Base-by-base conservation (phyloP, 2,329 filamentous ascomycete species). In the Sphaceloma murrayae region DNA sequence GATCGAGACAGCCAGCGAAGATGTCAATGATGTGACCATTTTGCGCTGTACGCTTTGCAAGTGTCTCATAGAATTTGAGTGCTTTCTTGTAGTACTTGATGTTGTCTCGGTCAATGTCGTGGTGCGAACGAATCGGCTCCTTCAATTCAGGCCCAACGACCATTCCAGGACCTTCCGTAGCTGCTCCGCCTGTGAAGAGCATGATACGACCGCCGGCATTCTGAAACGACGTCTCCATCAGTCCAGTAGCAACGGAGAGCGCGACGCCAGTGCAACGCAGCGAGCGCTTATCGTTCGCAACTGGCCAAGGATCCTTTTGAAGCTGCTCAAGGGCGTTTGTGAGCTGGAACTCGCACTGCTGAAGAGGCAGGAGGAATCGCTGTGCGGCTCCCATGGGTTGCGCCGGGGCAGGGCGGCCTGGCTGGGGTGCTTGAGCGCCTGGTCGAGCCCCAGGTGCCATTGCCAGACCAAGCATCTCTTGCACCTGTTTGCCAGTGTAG, bases 41-140 rank as follows among this genome's bases (percentile, higher is more conserved):
- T 64, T 96, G 88, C 10, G 91, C 85, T 14, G 87, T 86, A 48
- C 91, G 78, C 67, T 96, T 96, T 4, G 91, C 88, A 32, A 98
- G 75, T 51, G 78, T 83, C 51, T 98, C 91, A 62, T 96, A 98
- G 64, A 95, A 96, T 80, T 96, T 98, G 40, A 95, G 67, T 16
- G 91, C 91, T 68, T 98, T 98, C 74, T 98, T 98, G 69, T 94
- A 96, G 67, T 96, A 95, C 66, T 98, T 98, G 68, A 94, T 94
- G 62, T 95, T 95, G 65, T 98, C 91, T 47, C 88, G 80, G 62
- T 98, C 91, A 63, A 98, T 98, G 58, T 98, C 91, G 65, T 98
- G 91, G 67, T 98, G 91, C 31, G 89, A 96, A 59, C 91, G 82
- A 53, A 98, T 96, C 7, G 93, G 87, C 62, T 98, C 91, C 62